A percentile compares a stretch with the other conserved stretches of the same genome.
Evolutionary conservation across 768 basidiomycete genomes (phyloP).

Genomic region (Galerina sulciceps): DNA sequence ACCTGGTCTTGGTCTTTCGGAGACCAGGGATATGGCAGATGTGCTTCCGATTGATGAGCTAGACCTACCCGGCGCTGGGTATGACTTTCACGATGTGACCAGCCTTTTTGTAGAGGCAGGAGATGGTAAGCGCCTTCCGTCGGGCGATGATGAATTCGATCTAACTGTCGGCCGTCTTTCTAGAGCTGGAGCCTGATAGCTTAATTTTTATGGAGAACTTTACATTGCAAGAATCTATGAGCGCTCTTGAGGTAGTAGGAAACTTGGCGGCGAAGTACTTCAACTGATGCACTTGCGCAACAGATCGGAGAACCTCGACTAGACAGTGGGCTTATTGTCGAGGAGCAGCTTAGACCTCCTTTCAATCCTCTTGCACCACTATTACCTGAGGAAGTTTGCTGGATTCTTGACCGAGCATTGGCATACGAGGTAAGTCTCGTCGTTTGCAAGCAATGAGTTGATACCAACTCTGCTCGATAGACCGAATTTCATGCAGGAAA

Average conservation of each 20-base stretch:
- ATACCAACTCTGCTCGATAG: constrained; percentile 41
- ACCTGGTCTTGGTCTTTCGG: constrained; percentile 2
- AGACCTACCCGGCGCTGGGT: constrained; percentile 55
- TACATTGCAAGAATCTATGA: constrained; percentile 89
- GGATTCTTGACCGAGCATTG: constrained; percentile 81
- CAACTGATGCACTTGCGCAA: constrained; percentile 2
- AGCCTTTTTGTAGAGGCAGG: constrained; percentile 62
- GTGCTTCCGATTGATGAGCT: constrained; percentile 20
- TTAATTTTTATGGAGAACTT: constrained; percentile 73
- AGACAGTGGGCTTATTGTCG: constrained; percentile 73
- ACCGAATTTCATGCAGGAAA: constrained; percentile 89
- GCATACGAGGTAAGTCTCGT: constrained; percentile 70
- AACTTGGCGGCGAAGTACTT: background rate
- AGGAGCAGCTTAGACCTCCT: constrained; percentile 43
- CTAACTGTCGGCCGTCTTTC: constrained; percentile 3
- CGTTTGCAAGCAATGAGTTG: background rate
- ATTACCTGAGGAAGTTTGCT: constrained; percentile 82
- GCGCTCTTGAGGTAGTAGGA: constrained; percentile 74
- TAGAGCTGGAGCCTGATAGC: constrained; percentile 66
- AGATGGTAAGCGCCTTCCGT: constrained; percentile 47
- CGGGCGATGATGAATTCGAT: background rate
- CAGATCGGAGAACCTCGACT: constrained; percentile 91
- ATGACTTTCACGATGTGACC: constrained; percentile 68
- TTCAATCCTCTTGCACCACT: constrained; percentile 72
- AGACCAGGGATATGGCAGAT: constrained; percentile 17